These are phyloP conservation scores for Chrysoporthe deuterocubensis DNA, from an alignment of 2,329 filamentous ascomycete species.

Conservation along the genomic window DNA sequence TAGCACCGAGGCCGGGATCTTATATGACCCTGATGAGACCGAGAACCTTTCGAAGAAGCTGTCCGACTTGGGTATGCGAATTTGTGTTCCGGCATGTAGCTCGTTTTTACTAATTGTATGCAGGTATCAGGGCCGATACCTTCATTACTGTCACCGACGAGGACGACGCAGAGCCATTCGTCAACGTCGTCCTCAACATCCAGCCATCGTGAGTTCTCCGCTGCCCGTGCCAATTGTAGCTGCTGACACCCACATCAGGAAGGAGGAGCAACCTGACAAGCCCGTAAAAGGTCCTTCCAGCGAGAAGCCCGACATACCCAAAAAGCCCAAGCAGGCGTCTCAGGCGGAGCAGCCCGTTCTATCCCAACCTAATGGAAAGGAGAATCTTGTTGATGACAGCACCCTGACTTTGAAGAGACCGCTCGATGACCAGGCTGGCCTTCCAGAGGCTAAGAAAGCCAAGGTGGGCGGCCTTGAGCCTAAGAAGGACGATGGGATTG, in stretches of 20 bases:
- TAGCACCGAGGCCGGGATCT: conserved; percentile 72
- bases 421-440: conserved; percentile 47
- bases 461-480: conserved; percentile 37
- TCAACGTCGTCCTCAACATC: conserved; percentile 78
- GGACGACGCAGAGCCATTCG: conserved; percentile 72
- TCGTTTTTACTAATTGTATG: conserved; percentile 15
- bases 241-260: conserved; percentile 43
- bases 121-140: conserved; percentile 70
- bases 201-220: conserved; percentile 58
- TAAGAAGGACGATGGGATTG: conserved; percentile 49
- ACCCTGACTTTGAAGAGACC: conserved; percentile 51
- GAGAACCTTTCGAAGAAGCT: conserved; percentile 84
- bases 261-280: conserved; percentile 51
- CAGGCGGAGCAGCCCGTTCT: conserved; percentile 46
- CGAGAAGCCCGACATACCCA: conserved; percentile 54
- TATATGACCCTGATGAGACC: conserved; percentile 89
- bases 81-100: neutral
- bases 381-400: conserved; percentile 42
- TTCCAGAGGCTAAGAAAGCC: conserved; percentile 48
- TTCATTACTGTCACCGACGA: conserved; percentile 88
- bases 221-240: conserved; percentile 18
- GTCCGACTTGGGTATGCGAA: conserved; percentile 66
- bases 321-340: conserved; percentile 53
- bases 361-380: conserved; percentile 46
- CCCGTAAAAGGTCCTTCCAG: conserved; percentile 56